A percentile compares a stretch with the other conserved stretches of the same genome.
Conservation (phyloP, 1,139 yeast species). For the Yamadazyma friedrichii region DNA sequence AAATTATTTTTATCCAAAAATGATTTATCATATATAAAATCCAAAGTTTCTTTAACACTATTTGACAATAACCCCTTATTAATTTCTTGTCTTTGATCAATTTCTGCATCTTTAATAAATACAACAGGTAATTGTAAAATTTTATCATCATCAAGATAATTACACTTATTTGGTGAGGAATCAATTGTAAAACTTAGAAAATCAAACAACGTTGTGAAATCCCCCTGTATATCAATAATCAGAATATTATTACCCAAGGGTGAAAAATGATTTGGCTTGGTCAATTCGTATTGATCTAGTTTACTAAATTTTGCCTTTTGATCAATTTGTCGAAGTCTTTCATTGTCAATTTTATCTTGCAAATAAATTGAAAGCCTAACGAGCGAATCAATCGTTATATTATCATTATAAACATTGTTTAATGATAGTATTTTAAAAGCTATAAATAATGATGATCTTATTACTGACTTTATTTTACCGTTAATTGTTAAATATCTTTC, state of each 20-base stretch:
- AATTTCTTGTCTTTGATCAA: conserved; percentile 22
- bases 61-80: conserved; percentile 17
- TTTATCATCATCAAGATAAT: conserved; percentile 16
- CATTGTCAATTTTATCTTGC: conserved; percentile 11
- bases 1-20: conserved; percentile 8
- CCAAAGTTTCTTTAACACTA: conserved; percentile 16
- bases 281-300: conserved; percentile 13
- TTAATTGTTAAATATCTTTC: conserved; percentile 28
- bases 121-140: conserved; percentile 21
- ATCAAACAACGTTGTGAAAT: conserved; percentile 11
- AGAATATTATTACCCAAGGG: conserved; percentile 7
- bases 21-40: conserved; percentile 15
- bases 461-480: conserved; percentile 23
- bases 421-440: conserved; percentile 23
- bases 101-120: conserved; percentile 26
- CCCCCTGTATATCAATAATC: conserved; percentile 13
- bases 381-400: conserved; percentile 31
- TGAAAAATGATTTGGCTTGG: conserved; percentile 9
- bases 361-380: conserved; percentile 16
- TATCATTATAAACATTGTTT: conserved; percentile 22
- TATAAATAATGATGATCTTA: conserved; percentile 24
- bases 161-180: conserved; percentile 7
- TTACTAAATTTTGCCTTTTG: conserved; percentile 21
- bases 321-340: conserved; percentile 12
- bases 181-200: conserved; percentile 14